Base-by-base conservation (phyloP, 2,329 filamentous ascomycete genomes). In the Fusarium nurragi region DNA sequence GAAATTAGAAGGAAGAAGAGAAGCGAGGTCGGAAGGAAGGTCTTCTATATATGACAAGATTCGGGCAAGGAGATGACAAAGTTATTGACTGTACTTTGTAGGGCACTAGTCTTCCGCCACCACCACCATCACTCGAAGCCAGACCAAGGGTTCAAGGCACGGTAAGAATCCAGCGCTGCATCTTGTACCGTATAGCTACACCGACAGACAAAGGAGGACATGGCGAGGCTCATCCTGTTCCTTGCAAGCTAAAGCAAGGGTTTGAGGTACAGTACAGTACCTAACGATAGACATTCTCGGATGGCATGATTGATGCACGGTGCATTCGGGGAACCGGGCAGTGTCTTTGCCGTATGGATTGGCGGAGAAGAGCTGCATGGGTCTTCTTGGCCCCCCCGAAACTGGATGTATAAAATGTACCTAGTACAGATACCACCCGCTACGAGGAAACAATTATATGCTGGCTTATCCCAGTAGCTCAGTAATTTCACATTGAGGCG, bases 231-330 rank as follows among this genome's bases (percentile, higher is more conserved):
- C 45, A 37, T 48, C 39, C 38, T 53, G 23, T 48, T 59, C 46
- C 39, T 64, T 25, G 9, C 41, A 32, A 64, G 36, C 55, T 23
- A 54, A 38, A 25, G n/a, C 19, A 59, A 46, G 57, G 34, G 41
- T 46, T 41, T n/a, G 40, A 60, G 47, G 22, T 60, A 60, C 54
- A 28, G 38, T 52, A 26, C 32, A 43, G 37, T 41, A 32, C 49
- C 41, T 48, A 50, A 53, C 43, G 47, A 65, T 44, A 67, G 37
- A 60, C 41, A 51, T 56, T 53, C 50, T 60, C 39, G 37, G 65
- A 61, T 51, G 46, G 47, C 36, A 67, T 64, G 60, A 65, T 45
- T 28, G 46, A 52, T 28, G 64, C 60, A 67, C 54, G 64, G 62
- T 38, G 60, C 62, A 60, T 49, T 26, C 22, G 25, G 64, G 25